phyloP scores from a whole-genome alignment of 495 filamentous ascomycete species.

The Penicillium odoratum region DNA sequence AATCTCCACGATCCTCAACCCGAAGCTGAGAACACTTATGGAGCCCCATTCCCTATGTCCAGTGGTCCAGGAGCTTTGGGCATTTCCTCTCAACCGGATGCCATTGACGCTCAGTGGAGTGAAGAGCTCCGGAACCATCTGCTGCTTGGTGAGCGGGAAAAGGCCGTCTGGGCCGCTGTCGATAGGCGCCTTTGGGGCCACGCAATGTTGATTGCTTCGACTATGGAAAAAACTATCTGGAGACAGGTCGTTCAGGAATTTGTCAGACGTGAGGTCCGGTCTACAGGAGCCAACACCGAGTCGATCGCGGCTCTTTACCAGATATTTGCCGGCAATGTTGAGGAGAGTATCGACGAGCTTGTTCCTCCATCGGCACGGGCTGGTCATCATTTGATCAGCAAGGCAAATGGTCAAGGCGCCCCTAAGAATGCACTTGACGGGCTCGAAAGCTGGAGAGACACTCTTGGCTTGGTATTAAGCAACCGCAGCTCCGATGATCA shows the following conservation, averaged over 20 bases:
- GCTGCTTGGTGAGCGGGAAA: constrained; percentile 78
- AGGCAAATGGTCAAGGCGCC: constrained; percentile 56
- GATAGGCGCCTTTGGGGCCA: constrained; percentile 95
- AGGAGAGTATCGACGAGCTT: constrained; percentile 93
- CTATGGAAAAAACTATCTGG: constrained; percentile 67
- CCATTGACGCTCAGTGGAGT: constrained; percentile 63
- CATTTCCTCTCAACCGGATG: constrained; percentile 51
- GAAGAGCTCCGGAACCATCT: constrained; percentile 70
- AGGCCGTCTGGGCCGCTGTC: constrained; percentile 92
- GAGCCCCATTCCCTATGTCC: constrained; percentile 19
- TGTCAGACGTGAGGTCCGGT: constrained; percentile 86
- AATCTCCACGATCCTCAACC: constrained; percentile 44
- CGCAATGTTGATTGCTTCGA: constrained; percentile 87
- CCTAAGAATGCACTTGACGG: constrained; percentile 77
- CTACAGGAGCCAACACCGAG: constrained; percentile 70
- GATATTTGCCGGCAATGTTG: constrained; percentile 88
- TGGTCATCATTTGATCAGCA: constrained; percentile 85
- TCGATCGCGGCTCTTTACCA: constrained; percentile 89
- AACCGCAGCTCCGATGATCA: constrained; percentile 82
- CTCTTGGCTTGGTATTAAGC: constrained; percentile 77
- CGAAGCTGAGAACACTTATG: constrained; percentile 31
- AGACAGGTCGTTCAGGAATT: constrained; percentile 94
- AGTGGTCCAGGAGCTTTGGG: constrained; percentile 31
- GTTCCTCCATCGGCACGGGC: constrained; percentile 93
- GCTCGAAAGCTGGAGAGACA: constrained; percentile 91